A percentile compares a stretch with the other conserved stretches of the same genome.
phyloP scores from a whole-genome alignment of 2,329 filamentous ascomycete genomes.

The Aspergillus ibericus region DNA sequence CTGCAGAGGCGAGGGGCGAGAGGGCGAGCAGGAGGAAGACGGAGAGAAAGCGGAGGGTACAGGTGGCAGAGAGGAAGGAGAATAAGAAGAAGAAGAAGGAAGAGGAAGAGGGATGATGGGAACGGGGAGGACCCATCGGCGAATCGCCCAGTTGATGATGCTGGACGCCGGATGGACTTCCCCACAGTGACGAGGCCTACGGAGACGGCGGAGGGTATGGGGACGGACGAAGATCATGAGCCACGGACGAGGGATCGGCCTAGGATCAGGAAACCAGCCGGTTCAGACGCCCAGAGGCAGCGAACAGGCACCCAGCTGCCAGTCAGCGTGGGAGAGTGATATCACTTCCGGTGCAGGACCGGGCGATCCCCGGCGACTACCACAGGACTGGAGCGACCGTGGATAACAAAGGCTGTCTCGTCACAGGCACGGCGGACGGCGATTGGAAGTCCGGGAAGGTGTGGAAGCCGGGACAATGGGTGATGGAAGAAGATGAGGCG shows the following conservation, averaged over 20 bases:
- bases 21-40: slow-evolving; percentile 15
- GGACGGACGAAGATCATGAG: slow-evolving; percentile 22
- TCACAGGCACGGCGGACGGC: not conserved
- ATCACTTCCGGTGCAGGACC: slow-evolving; percentile 5
- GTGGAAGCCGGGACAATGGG: not conserved
- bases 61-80: slow-evolving; percentile 7
- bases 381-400: not conserved
- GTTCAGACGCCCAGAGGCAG: not conserved
- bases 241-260: slow-evolving; percentile 7
- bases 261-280: slow-evolving; percentile 2
- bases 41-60: slow-evolving; percentile 10
- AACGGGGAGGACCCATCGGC: slow-evolving; percentile 16
- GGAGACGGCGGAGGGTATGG: slow-evolving; percentile 22
- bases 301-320: not conserved
- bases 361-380: slow-evolving; percentile 5
- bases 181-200: slow-evolving; percentile 27
- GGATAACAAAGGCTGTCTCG: not conserved
- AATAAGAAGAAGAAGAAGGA: slow-evolving; percentile 10
- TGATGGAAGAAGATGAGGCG: not conserved
- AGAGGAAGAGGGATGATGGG: slow-evolving; percentile 10
- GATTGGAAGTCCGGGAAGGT: not conserved
- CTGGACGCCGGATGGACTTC: slow-evolving; percentile 15
- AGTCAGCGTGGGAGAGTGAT: not conserved
- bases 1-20: slow-evolving; percentile 13
- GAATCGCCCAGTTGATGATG: slow-evolving; percentile 4